These are phyloP conservation scores for Hyphopichia pseudoburtonii DNA, from an alignment of 1,139 yeast species.

Conservation along the genomic window DNA sequence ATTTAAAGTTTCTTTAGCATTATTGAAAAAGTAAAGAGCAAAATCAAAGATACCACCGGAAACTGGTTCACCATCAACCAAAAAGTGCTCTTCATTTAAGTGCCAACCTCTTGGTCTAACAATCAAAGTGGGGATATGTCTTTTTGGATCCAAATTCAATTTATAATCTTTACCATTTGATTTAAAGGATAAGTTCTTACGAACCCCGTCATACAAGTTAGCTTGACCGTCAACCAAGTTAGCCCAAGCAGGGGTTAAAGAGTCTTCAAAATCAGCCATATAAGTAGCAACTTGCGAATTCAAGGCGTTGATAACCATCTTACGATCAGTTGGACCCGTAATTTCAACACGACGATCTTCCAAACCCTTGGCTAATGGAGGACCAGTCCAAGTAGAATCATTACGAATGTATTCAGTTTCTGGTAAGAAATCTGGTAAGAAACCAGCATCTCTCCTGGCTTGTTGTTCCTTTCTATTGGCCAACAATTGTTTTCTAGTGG, in stretches of 20 bases:
- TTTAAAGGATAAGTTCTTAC: conserved; percentile 59
- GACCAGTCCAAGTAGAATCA: conserved; percentile 78
- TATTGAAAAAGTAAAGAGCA: conserved; percentile 74
- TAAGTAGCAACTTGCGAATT: conserved; percentile 87
- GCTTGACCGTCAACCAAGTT: conserved; percentile 88
- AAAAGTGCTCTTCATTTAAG: conserved; percentile 68
- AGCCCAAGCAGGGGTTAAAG: conserved; percentile 93
- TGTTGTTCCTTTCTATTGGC: conserved; percentile 62
- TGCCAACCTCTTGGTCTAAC: conserved; percentile 91
- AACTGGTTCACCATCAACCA: conserved; percentile 74
- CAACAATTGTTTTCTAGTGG: conserved; percentile 58
- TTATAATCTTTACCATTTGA: conserved; percentile 63
- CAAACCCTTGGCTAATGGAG: conserved; percentile 72
- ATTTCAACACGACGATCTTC: conserved; percentile 80
- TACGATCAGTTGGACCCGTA: conserved; percentile 88
- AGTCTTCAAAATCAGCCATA: conserved; percentile 95
- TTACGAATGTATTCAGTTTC: conserved; percentile 71
- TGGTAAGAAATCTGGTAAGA: conserved; percentile 70
- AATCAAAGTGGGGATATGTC: conserved; percentile 71
- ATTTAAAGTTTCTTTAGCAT: conserved; percentile 58
- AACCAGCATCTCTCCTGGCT: conserved; percentile 62
- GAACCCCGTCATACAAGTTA: conserved; percentile 83
- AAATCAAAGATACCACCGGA: conserved; percentile 77
- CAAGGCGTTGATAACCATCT: conserved; percentile 91
- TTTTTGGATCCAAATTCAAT: conserved; percentile 52